Evolutionary conservation across 2,329 filamentous ascomycete genomes (phyloP), one percentile per base, ranked within the genome.

Genomic region (Aspergillus pseudoglaucus): DNA sequence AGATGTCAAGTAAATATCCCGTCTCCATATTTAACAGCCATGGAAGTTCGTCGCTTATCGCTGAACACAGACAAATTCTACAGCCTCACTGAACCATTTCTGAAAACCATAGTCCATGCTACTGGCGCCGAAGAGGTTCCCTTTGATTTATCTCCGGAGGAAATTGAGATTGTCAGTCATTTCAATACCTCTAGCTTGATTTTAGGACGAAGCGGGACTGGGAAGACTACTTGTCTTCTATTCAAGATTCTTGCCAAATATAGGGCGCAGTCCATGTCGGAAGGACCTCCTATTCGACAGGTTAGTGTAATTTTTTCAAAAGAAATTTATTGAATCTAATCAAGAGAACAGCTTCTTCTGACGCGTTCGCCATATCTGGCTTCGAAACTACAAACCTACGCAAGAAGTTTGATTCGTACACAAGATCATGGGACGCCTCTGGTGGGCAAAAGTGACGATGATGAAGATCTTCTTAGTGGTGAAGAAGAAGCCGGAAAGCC

Each of bases 201-300:
- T 9, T 27, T 65, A 18, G 63, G 63, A 15, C 50, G 63, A 41
- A 65, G 63, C 32, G 63, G 63, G 2, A 65, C 63, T 1, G 63
- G 63, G 2, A 66, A 66, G 44, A 66, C 63, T 1, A 63, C 59
- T 1, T 65, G 63, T 38, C 44, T 66, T 0, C 41, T 64, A 6
- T 65, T 59, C 42, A 65, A 66, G 41, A 47, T 65, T 14, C 42
- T 63, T 4, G 52, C 53, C 10, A 63, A 56, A 33, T 60, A 61
- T 25, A 42, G 56, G 20, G 51, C 54, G 9, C 42, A 52, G 9
- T 46, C 32, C 3, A 25, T 38, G 4, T 27, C 46, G 1, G 47
- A 49, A n/a, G 51, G 46, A 17, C 39, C 50, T 9, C 39, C 47
- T 9, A 39, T 53, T 15, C 47, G 52, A 14, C 58, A 60, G 51